Evolutionary conservation across 2,329 filamentous ascomycete species (phyloP), one percentile per base, ranked within the genome.

Genomic region (Geosmithia morbida): DNA sequence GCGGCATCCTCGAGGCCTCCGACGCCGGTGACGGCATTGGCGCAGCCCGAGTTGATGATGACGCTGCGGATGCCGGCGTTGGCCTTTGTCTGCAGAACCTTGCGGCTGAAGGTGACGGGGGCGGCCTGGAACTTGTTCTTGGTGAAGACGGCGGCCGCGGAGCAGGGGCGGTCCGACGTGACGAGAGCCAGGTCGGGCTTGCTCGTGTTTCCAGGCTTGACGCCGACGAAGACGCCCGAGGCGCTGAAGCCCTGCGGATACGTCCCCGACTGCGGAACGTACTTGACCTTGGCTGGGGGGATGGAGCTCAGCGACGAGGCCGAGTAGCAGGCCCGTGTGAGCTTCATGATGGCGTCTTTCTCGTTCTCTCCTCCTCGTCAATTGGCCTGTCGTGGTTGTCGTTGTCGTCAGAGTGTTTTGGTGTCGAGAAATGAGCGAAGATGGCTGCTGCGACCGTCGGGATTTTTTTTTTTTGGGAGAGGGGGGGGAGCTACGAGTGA

Each of bases 71-170:
- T 75, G 1, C 84, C 86, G 13, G 74, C 63, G 49, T 87, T 85
- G 44, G 72, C 69, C 54, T 79, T 77, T 53, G 71, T 71, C 60
- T 79, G 72, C 37, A 95, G 68, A 50, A 89, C 77, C 49, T 83
- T 73, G 52, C 81, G 75, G 63, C 85, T 90, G 51, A 94, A 85
- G 29, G 86, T 87, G 43, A 98, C 90, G 5, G 92, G 92, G 11
- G 92, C 92, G 17, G 92, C 92, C 66, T 96, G 89, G 68, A 98
- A 98, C 65, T 90, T 89, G 70, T 98, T 98, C 65, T 88, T 94
- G 48, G 92, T 98, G 69, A 97, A 96, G 43, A 97, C 89, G 7
- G 88, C 92, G 1, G 89, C 87, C 10, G 84, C 89, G 7, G 86
- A 76, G 64, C 88, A 96, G 48, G 89, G 87, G 46, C 74, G 74